Conservation (phyloP, 2,329 filamentous ascomycete species). For the Penicillium sp. region DNA sequence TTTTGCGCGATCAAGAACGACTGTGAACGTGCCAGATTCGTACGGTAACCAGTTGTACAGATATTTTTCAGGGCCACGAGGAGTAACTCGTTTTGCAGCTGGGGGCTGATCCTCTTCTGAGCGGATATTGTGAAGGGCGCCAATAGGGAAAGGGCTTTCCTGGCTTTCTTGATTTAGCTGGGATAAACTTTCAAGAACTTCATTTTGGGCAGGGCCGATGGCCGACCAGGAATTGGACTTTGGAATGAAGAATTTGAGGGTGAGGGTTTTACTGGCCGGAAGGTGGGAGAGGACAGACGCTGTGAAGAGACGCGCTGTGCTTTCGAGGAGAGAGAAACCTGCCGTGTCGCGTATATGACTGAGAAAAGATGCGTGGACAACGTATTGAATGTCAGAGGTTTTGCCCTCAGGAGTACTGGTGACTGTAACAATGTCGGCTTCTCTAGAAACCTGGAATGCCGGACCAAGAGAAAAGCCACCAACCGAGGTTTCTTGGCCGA, state of each 20-base stretch:
- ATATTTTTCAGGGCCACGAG: neutral
- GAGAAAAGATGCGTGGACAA: conserved; percentile 16
- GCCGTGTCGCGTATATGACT: conserved; percentile 2
- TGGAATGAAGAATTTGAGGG: conserved; percentile 17
- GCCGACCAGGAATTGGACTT: conserved; percentile 13
- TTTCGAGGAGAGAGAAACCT: conserved; percentile 8
- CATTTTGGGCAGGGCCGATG: conserved; percentile 11
- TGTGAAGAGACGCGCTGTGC: conserved; percentile 16
- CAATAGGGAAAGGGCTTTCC: conserved; percentile 6
- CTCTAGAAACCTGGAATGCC: conserved; percentile 7
- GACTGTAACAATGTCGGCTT: conserved; percentile 10
- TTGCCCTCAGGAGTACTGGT: conserved; percentile 11
- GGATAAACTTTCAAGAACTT: conserved; percentile 5
- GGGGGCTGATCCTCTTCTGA: neutral
- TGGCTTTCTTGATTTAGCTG: neutral
- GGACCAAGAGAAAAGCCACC: conserved; percentile 8
- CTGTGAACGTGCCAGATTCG: conserved; percentile 10
- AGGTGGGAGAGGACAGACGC: conserved; percentile 9
- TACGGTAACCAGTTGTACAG: neutral
- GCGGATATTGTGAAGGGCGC: conserved; percentile 11
- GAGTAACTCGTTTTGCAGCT: conserved; percentile 2
- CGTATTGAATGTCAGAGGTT: conserved; percentile 15
- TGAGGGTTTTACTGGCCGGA: conserved; percentile 7
- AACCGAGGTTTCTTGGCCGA: conserved; percentile 11
- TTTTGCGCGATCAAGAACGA: conserved; percentile 13